Base-by-base conservation (phyloP, 441 rosid species). In the Corymbia calophylla region DNA sequence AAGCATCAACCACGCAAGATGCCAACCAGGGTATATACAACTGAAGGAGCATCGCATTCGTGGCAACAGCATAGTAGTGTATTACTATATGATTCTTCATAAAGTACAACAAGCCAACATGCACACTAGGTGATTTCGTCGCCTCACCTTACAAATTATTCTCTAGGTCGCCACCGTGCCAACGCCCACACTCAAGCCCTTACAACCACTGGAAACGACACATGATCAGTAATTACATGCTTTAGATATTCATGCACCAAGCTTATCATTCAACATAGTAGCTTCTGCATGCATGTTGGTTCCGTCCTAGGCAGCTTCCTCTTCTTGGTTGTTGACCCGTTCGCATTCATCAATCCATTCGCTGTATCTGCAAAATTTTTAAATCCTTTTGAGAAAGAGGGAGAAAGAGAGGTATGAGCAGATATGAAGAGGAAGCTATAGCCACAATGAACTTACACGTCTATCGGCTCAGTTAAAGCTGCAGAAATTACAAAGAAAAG, bases 301-400 rank as follows among this genome's bases (percentile, higher is more conserved):
- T 77, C 84, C 51, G 8, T 77, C 51, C n/a, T 77, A 77, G 23
- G 95, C 97, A 23, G 91, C 95, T 58, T 95, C 98, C 86, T 97
- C 97, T 70, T 96, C 99, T 31, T 91, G 92, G 31, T 90, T 94
- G 92, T 97, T 97, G 54, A 96, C 98, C 88, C 97, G 94, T 90
- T 96, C 99, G 17, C 99, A 97, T 88, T 96, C 98, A 92, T 97
- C 99, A 4, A 96, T 96, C 99, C 98, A 97, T 90, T 95, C 96
- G 56, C 94, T 93, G 88, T 95, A 94, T 89, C 94, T 95, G 92
- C 91, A 66, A 54, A 31, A 48, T 23, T n/a, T 64, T 27, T 18
- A 88, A 73, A 3, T 49, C 27, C 18, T 44, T 77, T 77, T 47
- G 47, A 32, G 86, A 7, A 11, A 73, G 87, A 31, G 54, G 32